Percentiles rank a stretch among this genome's conserved stretches.
These are phyloP conservation scores for Amphirosellinia nigrospora DNA, from an alignment of 495 filamentous ascomycete genomes.

Conservation along the genomic window DNA sequence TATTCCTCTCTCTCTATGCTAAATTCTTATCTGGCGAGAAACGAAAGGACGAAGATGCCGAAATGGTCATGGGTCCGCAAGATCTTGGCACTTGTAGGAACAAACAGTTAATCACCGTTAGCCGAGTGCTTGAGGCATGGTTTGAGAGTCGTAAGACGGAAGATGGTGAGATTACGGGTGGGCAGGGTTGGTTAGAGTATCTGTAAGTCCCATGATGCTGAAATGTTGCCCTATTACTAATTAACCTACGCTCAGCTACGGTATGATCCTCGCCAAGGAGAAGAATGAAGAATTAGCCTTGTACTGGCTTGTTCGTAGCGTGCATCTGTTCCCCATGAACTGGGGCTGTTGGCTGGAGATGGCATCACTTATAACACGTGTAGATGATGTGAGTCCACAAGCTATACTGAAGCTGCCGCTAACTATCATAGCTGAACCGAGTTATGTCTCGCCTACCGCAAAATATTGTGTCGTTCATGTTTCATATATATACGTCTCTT, in stretches of 20 bases:
- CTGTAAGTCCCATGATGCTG: conserved; percentile 50
- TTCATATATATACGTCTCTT: conserved; percentile 86
- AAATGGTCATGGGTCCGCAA: conserved; percentile 95
- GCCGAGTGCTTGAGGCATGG: conserved; percentile 77
- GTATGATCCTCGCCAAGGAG: conserved; percentile 84
- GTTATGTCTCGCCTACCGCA: conserved; percentile 70
- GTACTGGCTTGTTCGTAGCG: conserved; percentile 81
- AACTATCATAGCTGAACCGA: conserved; percentile 52
- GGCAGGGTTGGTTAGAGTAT: conserved; percentile 95
- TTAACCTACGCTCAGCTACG: conserved; percentile 61
- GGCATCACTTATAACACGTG: conserved; percentile 69
- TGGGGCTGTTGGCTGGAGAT: conserved; percentile 98
- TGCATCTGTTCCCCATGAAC: conserved; percentile 87
- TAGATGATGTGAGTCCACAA: conserved; percentile 74
- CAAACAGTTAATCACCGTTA: conserved; percentile 77
- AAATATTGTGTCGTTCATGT: conserved; percentile 92
- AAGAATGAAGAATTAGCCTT: conserved; percentile 86
- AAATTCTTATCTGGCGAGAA: conserved; percentile 95
- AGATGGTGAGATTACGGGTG: conserved; percentile 59
- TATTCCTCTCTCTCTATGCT: conserved; percentile 94
- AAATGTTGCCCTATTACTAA: not conserved
- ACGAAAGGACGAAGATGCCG: conserved; percentile 91
- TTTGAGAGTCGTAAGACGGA: conserved; percentile 67
- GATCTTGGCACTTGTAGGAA: conserved; percentile 85
- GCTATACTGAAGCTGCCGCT: conserved; percentile 11